These are phyloP conservation scores for Rhynchosporium secalis DNA, from an alignment of 2,329 filamentous ascomycete species.

Conservation along the genomic window DNA sequence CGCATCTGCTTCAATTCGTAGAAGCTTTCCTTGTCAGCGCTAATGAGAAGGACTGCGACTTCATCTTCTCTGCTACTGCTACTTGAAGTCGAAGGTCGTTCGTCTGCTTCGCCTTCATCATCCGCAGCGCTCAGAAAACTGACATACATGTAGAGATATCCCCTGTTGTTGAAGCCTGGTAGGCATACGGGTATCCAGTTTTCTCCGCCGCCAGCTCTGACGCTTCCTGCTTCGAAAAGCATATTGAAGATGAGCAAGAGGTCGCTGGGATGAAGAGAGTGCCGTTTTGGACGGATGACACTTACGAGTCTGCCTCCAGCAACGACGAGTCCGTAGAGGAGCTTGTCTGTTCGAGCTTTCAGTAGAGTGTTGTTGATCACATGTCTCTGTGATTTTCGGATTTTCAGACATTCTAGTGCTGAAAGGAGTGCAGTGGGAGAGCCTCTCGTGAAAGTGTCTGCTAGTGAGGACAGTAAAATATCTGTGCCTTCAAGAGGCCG, in stretches of 20 bases:
- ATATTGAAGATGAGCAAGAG: constrained; percentile 98
- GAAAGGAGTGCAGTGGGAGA: constrained; percentile 87
- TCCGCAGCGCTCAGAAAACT: constrained; percentile 77
- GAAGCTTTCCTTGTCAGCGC: constrained; percentile 89
- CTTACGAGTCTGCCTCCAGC: constrained; percentile 91
- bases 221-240: constrained; percentile 92
- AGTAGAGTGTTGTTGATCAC: constrained; percentile 85
- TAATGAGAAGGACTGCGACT: constrained; percentile 91
- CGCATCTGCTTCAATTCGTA: constrained; percentile 79
- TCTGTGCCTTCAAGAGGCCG: constrained; percentile 91
- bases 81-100: constrained; percentile 64
- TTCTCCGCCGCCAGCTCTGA: constrained; percentile 90
- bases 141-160: constrained; percentile 98
- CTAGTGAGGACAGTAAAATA: constrained; percentile 82
- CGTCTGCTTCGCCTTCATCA: constrained; percentile 42
- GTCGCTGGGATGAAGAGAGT: constrained; percentile 93
- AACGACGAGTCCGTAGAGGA: constrained; percentile 91
- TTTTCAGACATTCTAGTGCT: constrained; percentile 87
- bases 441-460: constrained; percentile 91
- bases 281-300: constrained; percentile 89
- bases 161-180: constrained; percentile 94
- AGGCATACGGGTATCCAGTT: constrained; percentile 97
- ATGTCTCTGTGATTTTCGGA: constrained; percentile 84
- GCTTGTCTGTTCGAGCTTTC: constrained; percentile 71
- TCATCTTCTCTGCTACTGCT: constrained; percentile 71